These are phyloP conservation scores for Diatrype stigma DNA, from an alignment of 2,329 filamentous ascomycete species.

Conservation along the genomic window DNA sequence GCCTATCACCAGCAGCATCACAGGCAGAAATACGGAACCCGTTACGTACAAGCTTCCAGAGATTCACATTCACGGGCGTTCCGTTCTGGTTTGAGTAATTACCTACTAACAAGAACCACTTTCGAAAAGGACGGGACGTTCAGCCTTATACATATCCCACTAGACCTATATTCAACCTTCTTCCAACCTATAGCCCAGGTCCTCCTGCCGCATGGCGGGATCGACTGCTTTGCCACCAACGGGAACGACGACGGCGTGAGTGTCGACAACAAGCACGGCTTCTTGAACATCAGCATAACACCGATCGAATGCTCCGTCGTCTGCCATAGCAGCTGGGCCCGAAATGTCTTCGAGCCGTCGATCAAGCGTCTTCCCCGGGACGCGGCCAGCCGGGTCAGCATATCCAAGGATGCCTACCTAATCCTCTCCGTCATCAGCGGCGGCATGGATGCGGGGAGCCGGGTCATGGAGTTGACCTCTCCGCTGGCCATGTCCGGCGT, in stretches of 20 bases:
- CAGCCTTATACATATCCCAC: conserved; percentile 84
- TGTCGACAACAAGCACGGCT: conserved; percentile 61
- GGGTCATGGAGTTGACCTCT: conserved; percentile 86
- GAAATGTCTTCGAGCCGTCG: conserved; percentile 70
- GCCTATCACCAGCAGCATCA: background rate
- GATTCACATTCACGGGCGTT: too few species aligned
- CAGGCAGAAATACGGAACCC: background rate
- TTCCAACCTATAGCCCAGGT: conserved; percentile 84
- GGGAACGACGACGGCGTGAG: conserved; percentile 43
- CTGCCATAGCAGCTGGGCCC: conserved; percentile 72
- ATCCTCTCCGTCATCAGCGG: conserved; percentile 87
- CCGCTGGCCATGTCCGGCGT: conserved; percentile 89
- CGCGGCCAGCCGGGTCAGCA: conserved; percentile 54
- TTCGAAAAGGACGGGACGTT: conserved; percentile 71
- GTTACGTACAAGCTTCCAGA: background rate
- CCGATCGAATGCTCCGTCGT: conserved; percentile 90
- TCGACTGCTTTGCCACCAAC: conserved; percentile 29
- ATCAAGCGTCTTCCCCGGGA: conserved; percentile 59
- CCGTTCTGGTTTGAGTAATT: too few species aligned
- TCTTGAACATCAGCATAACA: conserved; percentile 91
- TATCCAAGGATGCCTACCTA: conserved; percentile 80
- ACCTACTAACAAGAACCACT: too few species aligned
- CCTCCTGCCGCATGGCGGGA: conserved; percentile 60
- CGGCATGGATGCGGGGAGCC: conserved; percentile 84
- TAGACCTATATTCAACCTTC: conserved; percentile 72